Evolutionary conservation across 2,329 filamentous ascomycete species (phyloP).

Genomic region (Alternaria panax): DNA sequence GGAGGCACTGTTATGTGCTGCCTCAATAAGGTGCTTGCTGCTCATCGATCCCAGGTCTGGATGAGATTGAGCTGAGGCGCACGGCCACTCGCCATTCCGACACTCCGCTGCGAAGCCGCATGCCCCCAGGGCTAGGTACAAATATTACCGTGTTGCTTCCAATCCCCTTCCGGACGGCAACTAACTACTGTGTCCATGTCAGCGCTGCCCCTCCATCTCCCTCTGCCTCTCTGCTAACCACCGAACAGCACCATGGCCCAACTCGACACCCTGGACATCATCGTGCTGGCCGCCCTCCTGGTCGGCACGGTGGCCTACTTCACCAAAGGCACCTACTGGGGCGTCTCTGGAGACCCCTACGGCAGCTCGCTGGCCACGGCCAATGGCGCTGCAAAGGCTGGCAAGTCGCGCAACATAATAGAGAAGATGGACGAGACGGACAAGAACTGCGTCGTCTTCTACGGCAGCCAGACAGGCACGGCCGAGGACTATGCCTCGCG

Average conservation of each 20-base stretch:
- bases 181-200: constrained; percentile 31
- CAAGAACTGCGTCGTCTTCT: constrained; percentile 99
- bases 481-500: constrained; percentile 98
- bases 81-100: constrained; percentile 7
- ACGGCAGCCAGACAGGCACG: constrained; percentile 97
- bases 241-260: constrained; percentile 75
- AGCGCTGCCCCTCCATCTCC: constrained; percentile 22
- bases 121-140: no score
- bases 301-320: constrained; percentile 93
- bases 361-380: constrained; percentile 75
- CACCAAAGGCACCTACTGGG: constrained; percentile 97
- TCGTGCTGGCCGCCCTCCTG: constrained; percentile 86
- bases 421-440: constrained; percentile 95
- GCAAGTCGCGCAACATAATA: constrained; percentile 88
- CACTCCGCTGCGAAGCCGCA: constrained; percentile 17
- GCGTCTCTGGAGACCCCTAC: constrained; percentile 85
- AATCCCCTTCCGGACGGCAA: constrained; percentile 33
- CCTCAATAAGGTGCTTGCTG: neutral
- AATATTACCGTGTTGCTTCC: constrained; percentile 38
- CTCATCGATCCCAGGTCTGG: neutral
- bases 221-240: constrained; percentile 19
- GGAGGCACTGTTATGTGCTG: neutral
- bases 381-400: constrained; percentile 72
- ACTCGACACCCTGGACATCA: constrained; percentile 92
- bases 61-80: constrained; percentile 5